These are phyloP conservation scores for Alnus rubra DNA, from an alignment of 306 rosid species.

Conservation along the genomic window DNA sequence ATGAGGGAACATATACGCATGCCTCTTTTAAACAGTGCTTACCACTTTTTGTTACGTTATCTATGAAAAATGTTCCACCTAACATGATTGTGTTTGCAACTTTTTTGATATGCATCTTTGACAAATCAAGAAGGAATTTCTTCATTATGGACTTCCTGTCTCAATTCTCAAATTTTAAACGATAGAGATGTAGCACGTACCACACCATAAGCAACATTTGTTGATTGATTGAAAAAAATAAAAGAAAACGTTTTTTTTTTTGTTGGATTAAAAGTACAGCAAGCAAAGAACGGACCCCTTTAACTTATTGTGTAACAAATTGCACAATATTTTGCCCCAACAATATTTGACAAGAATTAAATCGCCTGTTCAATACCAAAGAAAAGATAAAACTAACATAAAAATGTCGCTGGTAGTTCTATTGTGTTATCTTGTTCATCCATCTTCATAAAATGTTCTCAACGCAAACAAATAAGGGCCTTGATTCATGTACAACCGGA, in stretches of 20 bases:
- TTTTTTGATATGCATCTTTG: slow-evolving; percentile 6
- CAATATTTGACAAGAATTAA: too few species aligned
- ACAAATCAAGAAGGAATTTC: not conserved
- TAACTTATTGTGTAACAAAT: too few species aligned
- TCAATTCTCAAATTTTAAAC: not conserved
- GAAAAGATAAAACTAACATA: too few species aligned
- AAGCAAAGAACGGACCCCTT: too few species aligned
- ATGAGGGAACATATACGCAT: not conserved
- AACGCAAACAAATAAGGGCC: not conserved
- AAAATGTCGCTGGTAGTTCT: too few species aligned
- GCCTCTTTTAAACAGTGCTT: not conserved
- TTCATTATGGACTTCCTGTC: not conserved
- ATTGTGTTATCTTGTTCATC: too few species aligned
- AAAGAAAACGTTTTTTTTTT: too few species aligned
- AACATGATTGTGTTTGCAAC: not conserved
- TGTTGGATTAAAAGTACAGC: too few species aligned
- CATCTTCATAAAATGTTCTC: too few species aligned
- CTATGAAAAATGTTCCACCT: not conserved
- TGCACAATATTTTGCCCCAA: too few species aligned
- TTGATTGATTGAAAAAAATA: not conserved
- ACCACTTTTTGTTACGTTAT: not conserved
- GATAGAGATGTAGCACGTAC: not conserved
- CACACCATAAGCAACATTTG: not conserved
- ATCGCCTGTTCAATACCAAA: too few species aligned
- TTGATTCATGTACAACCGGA: too few species aligned